These are phyloP conservation scores for Tetraselmis chui DNA, from an alignment of 139 green algal genomes.

Conservation along the genomic window DNA sequence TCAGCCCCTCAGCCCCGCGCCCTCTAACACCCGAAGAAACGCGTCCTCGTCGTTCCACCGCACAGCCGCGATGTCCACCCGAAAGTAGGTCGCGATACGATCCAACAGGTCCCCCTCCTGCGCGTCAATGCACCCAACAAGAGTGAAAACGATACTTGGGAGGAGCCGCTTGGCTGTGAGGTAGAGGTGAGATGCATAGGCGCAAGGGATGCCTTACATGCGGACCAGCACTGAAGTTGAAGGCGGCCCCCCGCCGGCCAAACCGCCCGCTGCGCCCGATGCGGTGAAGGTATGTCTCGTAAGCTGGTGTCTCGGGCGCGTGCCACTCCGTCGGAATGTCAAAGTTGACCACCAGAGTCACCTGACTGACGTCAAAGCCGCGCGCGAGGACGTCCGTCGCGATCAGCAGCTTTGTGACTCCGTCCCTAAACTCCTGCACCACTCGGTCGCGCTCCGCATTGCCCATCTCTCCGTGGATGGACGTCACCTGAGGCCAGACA, in stretches of 20 bases:
- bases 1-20: slow-evolving; percentile 26
- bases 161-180: neutral
- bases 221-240: slow-evolving; percentile 1
- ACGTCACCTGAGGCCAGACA: neutral
- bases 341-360: slow-evolving; percentile 56
- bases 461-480: neutral
- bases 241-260: slow-evolving; percentile 32
- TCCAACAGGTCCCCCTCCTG: slow-evolving; percentile 4
- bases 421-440: slow-evolving; percentile 1
- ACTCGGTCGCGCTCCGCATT: neutral
- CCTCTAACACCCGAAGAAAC: slow-evolving; percentile 35
- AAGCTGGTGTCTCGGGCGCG: slow-evolving; percentile 15
- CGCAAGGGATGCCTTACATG: neutral
- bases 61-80: slow-evolving; percentile 28
- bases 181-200: neutral
- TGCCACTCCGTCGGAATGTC: slow-evolving; percentile 40
- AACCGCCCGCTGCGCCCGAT: slow-evolving; percentile 48
- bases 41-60: slow-evolving; percentile 37
- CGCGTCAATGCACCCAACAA: neutral
- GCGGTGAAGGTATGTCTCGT: slow-evolving; percentile 50
- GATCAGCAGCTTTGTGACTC: slow-evolving; percentile 29
- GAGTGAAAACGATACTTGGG: neutral
- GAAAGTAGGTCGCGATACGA: slow-evolving; percentile 34
- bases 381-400: slow-evolving; percentile 45
- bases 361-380: slow-evolving; percentile 39